Percentiles rank a stretch among this genome's conserved stretches.
phyloP scores from a whole-genome alignment of 345 rosid genomes.

The Acer saccharum region DNA sequence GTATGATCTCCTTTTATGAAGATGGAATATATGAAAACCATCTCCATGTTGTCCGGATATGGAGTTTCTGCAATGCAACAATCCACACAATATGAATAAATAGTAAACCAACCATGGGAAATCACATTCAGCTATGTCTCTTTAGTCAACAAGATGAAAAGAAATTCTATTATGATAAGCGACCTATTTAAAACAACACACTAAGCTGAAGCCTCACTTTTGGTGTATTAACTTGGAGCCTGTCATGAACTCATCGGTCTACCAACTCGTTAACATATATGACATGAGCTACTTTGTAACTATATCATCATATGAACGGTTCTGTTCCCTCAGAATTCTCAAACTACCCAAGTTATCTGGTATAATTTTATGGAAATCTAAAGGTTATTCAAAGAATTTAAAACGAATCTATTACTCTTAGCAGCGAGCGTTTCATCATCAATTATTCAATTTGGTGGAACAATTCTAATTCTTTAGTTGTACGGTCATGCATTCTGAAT shows the following conservation, averaged over 20 bases:
- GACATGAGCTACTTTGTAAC: no score
- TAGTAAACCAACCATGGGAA: background rate
- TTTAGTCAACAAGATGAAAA: background rate
- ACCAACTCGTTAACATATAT: no score
- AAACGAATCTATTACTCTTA: background rate
- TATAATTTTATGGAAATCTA: background rate
- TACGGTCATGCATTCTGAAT: background rate
- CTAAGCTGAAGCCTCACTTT: background rate
- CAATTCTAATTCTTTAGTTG: background rate
- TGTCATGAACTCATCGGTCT: background rate
- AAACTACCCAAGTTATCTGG: background rate
- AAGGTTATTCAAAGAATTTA: background rate
- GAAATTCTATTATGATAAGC: no score
- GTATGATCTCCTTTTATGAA: constrained; percentile 67
- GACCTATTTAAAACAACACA: background rate
- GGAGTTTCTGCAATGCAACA: constrained; percentile 51
- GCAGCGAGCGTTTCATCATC: background rate
- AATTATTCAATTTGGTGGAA: background rate
- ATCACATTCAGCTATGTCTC: background rate
- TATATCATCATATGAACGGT: no score
- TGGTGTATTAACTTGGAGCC: background rate
- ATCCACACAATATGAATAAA: background rate
- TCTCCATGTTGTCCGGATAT: constrained; percentile 49
- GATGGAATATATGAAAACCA: constrained; percentile 53
- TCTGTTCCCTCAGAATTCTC: no score